Evolutionary conservation across 2,329 filamentous ascomycete genomes (phyloP), one percentile per base, ranked within the genome.

Genomic region (Alternaria brassicae): DNA sequence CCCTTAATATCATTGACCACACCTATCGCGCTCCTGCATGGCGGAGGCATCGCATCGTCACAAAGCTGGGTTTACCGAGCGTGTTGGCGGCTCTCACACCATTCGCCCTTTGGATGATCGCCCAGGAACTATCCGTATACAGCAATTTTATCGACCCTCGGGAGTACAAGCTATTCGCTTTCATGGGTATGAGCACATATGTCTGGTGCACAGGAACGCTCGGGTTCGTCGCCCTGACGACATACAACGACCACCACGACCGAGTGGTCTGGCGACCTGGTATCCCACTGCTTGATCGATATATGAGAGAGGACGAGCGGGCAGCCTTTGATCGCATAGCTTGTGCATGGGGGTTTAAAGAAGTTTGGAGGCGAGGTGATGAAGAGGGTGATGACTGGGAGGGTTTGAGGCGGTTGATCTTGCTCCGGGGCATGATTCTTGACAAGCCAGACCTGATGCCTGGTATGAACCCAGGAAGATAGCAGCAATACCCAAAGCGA

Each of bases 381-480:
- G 95, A 99, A 79, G 91, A 93, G 66, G 94, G 95, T 0, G 85
- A 88, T 53, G 94, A 97, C 63, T 99, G 95, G 92, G 90, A 96
- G 69, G 86, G 85, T 30, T 81, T 99, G 63, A 87, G 89, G 67
- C 91, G 97, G 79, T 95, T 92, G 79, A 88, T 93, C 69, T 87
- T 91, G 36, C 84, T 90, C 72, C 89, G 91, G 73, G 90, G 91
- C 27, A 97, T 98, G 94, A 85, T 96, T 67, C 81, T 99, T 52
- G 95, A 99, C 78, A 89, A 89, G 66, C 89, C 92, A 15, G 91
- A 94, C 74, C 84, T 97, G 71, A 94, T 98, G 91, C 89, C 92
- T 66, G 95, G 94, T 17, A 97, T 97, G 93, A 85, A 91, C 55
- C 62, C 71, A 27, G 55, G 44, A 30, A 37, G 56, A 42, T 61